Evolutionary conservation across 2,329 filamentous ascomycete species (phyloP).

Genomic region (Ascochyta rabiei): DNA sequence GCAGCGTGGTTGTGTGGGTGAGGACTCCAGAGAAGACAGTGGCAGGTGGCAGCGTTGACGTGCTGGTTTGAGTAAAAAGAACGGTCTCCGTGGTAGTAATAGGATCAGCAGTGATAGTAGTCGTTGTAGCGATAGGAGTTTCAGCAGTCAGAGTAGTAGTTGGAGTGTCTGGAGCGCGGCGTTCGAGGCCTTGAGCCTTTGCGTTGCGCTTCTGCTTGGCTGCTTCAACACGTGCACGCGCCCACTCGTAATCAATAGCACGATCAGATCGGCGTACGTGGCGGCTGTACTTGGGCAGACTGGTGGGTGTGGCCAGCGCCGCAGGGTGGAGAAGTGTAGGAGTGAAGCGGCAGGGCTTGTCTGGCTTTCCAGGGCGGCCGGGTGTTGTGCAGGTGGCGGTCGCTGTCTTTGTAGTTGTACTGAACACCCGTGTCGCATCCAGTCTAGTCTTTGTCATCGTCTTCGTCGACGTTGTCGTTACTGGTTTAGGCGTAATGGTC

Average conservation of each 20-base stretch:
- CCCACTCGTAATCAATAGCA: slow-evolving; percentile 42
- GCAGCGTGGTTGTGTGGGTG: slow-evolving; percentile 43
- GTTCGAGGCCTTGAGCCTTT: slow-evolving; percentile 31
- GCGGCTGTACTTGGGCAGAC: slow-evolving; percentile 27
- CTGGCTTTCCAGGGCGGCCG: slow-evolving; percentile 33
- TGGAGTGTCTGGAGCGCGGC: slow-evolving; percentile 46
- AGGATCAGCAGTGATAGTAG: slow-evolving; percentile 36
- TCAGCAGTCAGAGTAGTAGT: slow-evolving; percentile 42
- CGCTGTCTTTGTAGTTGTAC: slow-evolving; percentile 42
- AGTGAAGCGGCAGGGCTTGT: slow-evolving; percentile 45
- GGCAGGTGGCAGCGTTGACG: slow-evolving; percentile 41
- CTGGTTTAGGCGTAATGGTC: slow-evolving; percentile 39
- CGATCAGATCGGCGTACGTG: slow-evolving; percentile 36
- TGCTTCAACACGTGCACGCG: slow-evolving; percentile 43
- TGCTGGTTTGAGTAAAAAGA: slow-evolving; percentile 30
- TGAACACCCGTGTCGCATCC: slow-evolving; percentile 33
- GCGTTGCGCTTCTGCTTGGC: slow-evolving; percentile 40
- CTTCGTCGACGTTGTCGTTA: slow-evolving; percentile 33
- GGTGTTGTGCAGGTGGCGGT: slow-evolving; percentile 48
- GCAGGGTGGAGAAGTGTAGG: slow-evolving; percentile 44
- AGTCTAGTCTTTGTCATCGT: slow-evolving; percentile 37
- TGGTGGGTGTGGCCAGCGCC: slow-evolving; percentile 38
- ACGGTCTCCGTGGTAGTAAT: slow-evolving; percentile 39
- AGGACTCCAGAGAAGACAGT: slow-evolving; percentile 46
- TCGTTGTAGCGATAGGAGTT: slow-evolving; percentile 38